Evolutionary conservation across 768 basidiomycete species (phyloP), one percentile per base, ranked within the genome.

Genomic region (Daedalea quercina): DNA sequence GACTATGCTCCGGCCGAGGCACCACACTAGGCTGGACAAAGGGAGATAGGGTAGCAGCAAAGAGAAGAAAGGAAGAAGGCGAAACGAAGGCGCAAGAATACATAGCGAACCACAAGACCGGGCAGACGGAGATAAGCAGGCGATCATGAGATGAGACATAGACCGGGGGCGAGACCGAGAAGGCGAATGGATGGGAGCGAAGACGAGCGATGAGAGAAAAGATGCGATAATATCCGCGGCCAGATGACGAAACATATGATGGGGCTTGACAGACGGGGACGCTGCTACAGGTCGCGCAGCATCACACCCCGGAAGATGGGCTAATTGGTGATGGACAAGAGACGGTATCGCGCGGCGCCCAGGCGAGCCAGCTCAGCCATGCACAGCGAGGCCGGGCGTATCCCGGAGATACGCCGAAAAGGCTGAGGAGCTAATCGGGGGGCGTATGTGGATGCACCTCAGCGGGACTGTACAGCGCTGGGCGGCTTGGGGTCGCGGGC

Each of bases 1-100:
- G 34, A 20, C 48, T 49, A 49, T 49, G 48, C 33, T 49, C 48
- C 48, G 48, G 35, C 48, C 48, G 35, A 9, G n/a, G 28, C n/a
- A n/a, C 23, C 34, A 40, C 19, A n/a, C 25, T 24, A 47, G 25
- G 46, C 28, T n/a, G 12, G 46, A 24, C 46, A 47, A 47, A 23
- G 17, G 46, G 24, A n/a, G 25, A 22, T 44, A 44, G 24, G 44
- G 46, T 31, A 31, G 28, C 11, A 11, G 28, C 28, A 31, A 31
- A 11, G 28, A 31, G 46, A 28, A 47, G 46, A 47, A n/a, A 24
- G 31, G 28, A 33, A n/a, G 26, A 47, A 40, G 7, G 15, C 37
- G 15, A 40, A 19, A 40, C 37, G 37, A 6, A 40, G 37, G 37
- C 37, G 37, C 13, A 15, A 40, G 25, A 49, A 49, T 49, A 49